Base-by-base conservation (phyloP, 73 alveolate genomes). In the Stentor roeselii region DNA sequence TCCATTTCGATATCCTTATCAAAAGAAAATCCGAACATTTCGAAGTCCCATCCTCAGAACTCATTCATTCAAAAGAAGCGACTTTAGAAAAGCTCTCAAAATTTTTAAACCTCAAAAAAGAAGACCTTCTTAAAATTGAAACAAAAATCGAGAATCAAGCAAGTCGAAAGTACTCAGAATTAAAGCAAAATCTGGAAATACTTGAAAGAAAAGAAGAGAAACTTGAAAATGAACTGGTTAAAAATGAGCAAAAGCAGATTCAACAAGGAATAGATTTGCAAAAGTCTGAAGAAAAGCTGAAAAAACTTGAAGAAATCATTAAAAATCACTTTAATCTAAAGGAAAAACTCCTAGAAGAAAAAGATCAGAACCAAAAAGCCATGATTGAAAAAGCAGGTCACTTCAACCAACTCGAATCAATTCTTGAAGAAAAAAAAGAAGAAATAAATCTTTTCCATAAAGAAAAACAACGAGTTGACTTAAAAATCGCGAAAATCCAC, bases 81-180 rank as follows among this genome's bases (percentile, higher is more conserved):
- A 36, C 60, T 21, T 60, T 85, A 42, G 76, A 39, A 27, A 37
- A 42, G 3, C 14, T 32, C 6, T 42, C 32, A 59, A 74, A 85
- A 32, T 82, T 42, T n/a, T 58, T 85, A 27, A 60, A 77, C 11
- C 36, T 50, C 34, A 60, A 27, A 78, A 76, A 77, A 41, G 38
- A 59, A 50, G 76, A 59, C 30, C 38, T 86, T 31, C 84, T 41
- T 15, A 41, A 82, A 6, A 59, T 59, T 21, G 91, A 86, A 38
- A 77, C 36, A 60, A 39, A 88, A 15, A 50, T 75, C 59, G 86
- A 91, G 41, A 91, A 86, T 31, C 86, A 84, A 32, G 75, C 76
- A 38, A 78, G 88, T 41, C 82, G 88, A 38, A 83, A 60, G 76
- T 38, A 60, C 37, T 59, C 59, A 83, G 84, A 85, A 84, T 75